phyloP scores from a whole-genome alignment of 768 basidiomycete species.

The Omphalotus guepiniiformis region DNA sequence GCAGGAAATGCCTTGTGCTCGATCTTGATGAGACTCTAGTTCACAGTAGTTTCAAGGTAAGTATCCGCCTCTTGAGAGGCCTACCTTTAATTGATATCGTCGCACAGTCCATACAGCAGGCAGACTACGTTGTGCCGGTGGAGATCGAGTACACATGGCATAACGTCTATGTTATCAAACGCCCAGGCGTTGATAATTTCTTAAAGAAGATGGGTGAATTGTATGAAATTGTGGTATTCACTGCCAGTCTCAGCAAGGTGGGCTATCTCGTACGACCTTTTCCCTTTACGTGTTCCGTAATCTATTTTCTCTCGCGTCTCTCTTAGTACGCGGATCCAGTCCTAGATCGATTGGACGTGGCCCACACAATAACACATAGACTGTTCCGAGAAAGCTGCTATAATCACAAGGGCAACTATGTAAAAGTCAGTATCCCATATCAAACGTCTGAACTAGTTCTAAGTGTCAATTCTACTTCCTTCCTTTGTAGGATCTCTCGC shows the following conservation, averaged over 20 bases:
- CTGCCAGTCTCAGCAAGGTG: constrained; percentile 96
- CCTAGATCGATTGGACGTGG: constrained; percentile 91
- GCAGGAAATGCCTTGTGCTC: constrained; percentile 92
- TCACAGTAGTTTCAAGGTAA: constrained; percentile 97
- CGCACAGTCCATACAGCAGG: constrained; percentile 80
- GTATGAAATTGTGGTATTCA: constrained; percentile 97
- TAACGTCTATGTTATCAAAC: constrained; percentile 98
- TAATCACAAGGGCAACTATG: constrained; percentile 98
- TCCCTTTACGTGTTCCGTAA: constrained; percentile 8
- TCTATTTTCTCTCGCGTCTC: too few species aligned
- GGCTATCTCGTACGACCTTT: constrained; percentile 20
- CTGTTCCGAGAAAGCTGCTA: constrained; percentile 98
- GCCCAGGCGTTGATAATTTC: constrained; percentile 97
- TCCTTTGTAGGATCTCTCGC: constrained; percentile 84
- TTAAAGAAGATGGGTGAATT: constrained; percentile 98
- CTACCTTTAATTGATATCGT: background rate
- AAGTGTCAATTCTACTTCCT: background rate
- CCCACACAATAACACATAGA: constrained; percentile 89
- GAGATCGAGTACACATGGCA: constrained; percentile 99
- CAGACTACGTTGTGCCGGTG: constrained; percentile 98
- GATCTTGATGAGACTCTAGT: constrained; percentile 97
- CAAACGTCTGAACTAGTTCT: too few species aligned
- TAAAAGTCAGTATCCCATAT: constrained; percentile 64
- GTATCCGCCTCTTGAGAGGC: constrained; percentile 8
- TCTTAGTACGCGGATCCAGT: constrained; percentile 97